Conservation (phyloP, 352 stramenopile genomes). For the Phytophthora ramorum region DNA sequence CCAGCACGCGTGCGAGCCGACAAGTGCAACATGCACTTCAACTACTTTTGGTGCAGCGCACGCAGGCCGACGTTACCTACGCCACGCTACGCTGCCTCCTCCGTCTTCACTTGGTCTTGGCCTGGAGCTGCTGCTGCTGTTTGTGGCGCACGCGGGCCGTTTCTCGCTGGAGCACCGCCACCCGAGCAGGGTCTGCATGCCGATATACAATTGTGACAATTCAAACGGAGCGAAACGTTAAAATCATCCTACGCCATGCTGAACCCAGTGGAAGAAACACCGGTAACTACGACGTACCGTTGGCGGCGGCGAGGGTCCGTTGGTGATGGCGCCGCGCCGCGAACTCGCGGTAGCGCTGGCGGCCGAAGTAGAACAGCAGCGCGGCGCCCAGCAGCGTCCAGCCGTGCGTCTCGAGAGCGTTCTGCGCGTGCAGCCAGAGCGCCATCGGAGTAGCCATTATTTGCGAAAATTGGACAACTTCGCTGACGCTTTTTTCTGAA, state of each 20-base stretch:
- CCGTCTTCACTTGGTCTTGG: constrained; percentile 24
- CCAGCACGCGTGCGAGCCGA: too few species aligned
- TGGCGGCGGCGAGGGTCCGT: constrained; percentile 50
- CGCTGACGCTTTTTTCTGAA: constrained; percentile 29
- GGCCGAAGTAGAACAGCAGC: constrained; percentile 36
- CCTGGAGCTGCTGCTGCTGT: constrained; percentile 56
- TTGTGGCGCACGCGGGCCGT: constrained; percentile 59
- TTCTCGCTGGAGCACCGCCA: constrained; percentile 63
- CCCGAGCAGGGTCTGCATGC: constrained; percentile 53
- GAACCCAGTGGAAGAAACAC: constrained; percentile 14
- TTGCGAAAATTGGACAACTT: constrained; percentile 12
- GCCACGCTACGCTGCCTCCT: constrained; percentile 43
- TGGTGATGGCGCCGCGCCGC: constrained; percentile 36
- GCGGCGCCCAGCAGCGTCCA: constrained; percentile 54
- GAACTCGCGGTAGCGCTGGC: constrained; percentile 40
- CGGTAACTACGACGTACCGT: constrained; percentile 44
- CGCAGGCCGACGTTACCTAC: constrained; percentile 10
- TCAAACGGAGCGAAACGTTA: constrained; percentile 22
- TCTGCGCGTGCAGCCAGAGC: constrained; percentile 38
- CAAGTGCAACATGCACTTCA: too few species aligned
- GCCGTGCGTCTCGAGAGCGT: constrained; percentile 54
- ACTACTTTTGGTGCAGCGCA: not conserved
- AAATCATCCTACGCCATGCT: constrained; percentile 32
- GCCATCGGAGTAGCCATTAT: constrained; percentile 5
- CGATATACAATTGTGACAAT: constrained; percentile 11